Evolutionary conservation across 352 stramenopile species (phyloP).

Genomic region (Pythium rishiriense): DNA sequence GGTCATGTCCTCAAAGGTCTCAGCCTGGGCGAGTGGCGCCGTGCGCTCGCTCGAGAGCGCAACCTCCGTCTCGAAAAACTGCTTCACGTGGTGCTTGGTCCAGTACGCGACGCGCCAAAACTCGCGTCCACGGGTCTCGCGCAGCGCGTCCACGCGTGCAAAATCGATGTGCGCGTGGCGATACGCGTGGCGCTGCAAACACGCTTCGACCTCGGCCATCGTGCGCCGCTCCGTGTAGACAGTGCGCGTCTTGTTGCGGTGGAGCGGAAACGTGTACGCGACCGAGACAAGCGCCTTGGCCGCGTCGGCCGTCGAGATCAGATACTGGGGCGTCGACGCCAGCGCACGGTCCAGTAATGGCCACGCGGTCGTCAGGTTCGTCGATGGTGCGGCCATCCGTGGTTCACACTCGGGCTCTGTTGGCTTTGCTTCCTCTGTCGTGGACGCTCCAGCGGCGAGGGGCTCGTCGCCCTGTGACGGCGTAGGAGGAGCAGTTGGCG

Average conservation of each 20-base stretch:
- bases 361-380: slow-evolving; percentile 2
- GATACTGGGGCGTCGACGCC: slow-evolving; percentile 30
- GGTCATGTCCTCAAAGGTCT: slow-evolving; percentile 62
- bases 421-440: slow-evolving; percentile 17
- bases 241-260: slow-evolving; percentile 24
- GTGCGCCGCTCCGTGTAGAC: slow-evolving; percentile 33
- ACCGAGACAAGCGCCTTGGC: slow-evolving; percentile 32
- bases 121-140: slow-evolving; percentile 16
- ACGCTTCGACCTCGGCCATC: slow-evolving; percentile 28
- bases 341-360: slow-evolving; percentile 23
- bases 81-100: slow-evolving; percentile 28
- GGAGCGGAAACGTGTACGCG: slow-evolving; percentile 33
- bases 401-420: slow-evolving; percentile 5
- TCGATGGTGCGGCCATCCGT: neutral
- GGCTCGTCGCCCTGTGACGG: neutral
- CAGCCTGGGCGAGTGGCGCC: slow-evolving; percentile 26
- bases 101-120: slow-evolving; percentile 35
- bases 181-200: slow-evolving; percentile 28
- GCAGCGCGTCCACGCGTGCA: slow-evolving; percentile 23
- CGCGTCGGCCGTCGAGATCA: slow-evolving; percentile 34
- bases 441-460: neutral
- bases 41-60: slow-evolving; percentile 15
- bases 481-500: neutral
- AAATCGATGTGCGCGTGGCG: slow-evolving; percentile 26
- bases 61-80: slow-evolving; percentile 29